phyloP scores from a whole-genome alignment of 2,329 filamentous ascomycete species.

The Endothia cerciana region DNA sequence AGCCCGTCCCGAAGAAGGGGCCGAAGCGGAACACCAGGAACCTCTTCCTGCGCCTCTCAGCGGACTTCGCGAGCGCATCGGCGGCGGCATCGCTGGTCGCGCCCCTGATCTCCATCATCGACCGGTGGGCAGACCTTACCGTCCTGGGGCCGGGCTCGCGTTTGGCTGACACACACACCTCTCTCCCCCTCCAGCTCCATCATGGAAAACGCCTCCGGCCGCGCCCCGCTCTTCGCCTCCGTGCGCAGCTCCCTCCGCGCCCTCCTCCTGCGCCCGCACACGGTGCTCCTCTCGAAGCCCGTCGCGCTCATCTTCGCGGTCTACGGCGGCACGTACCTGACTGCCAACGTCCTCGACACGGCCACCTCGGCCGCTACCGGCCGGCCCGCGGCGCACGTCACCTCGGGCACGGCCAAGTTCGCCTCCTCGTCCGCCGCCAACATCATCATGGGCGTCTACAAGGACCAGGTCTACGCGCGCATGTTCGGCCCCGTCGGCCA shows the following conservation, averaged over 20 bases:
- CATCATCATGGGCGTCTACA: slow-evolving; percentile 84
- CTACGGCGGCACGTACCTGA: slow-evolving; percentile 88
- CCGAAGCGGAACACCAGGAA: slow-evolving; percentile 75
- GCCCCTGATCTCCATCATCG: slow-evolving; percentile 85
- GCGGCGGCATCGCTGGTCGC: slow-evolving; percentile 77
- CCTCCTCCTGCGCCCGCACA: slow-evolving; percentile 63
- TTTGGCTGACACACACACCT: background rate
- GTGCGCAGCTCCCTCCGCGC: slow-evolving; percentile 60
- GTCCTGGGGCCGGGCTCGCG: background rate
- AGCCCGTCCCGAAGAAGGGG: slow-evolving; percentile 7
- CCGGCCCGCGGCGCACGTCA: slow-evolving; percentile 64
- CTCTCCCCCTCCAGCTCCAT: slow-evolving; percentile 66
- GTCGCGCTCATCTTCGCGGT: slow-evolving; percentile 72
- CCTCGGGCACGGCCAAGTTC: slow-evolving; percentile 80
- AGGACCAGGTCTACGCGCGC: slow-evolving; percentile 82
- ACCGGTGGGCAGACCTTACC: slow-evolving; percentile 60
- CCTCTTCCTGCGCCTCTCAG: slow-evolving; percentile 66
- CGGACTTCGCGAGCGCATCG: slow-evolving; percentile 71
- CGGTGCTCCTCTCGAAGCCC: slow-evolving; percentile 65
- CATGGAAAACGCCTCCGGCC: slow-evolving; percentile 80
- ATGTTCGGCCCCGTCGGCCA: slow-evolving; percentile 70
- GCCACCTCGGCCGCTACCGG: slow-evolving; percentile 65
- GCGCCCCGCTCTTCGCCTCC: slow-evolving; percentile 61
- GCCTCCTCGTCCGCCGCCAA: slow-evolving; percentile 79
- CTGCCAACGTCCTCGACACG: slow-evolving; percentile 87